Evolutionary conservation across 139 green algal species (phyloP).

Genomic region (Tetraselmis chui): DNA sequence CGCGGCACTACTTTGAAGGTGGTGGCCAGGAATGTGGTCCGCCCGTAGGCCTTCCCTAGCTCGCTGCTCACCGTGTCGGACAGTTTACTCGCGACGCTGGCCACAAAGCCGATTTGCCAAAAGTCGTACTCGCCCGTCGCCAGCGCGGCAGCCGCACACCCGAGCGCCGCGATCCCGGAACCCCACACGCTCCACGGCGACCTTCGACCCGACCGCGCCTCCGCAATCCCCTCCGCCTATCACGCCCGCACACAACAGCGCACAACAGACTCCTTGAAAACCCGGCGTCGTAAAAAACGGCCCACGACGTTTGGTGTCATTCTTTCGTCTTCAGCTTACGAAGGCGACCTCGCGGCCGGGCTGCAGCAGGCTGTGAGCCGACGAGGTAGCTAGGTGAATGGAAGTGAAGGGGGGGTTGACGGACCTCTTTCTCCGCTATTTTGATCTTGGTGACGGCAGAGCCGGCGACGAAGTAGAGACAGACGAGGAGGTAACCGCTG

Average conservation of each 20-base stretch:
- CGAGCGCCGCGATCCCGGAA: conserved; percentile 73
- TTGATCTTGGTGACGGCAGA: conserved; percentile 88
- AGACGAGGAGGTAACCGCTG: conserved; percentile 76
- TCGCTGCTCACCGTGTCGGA: conserved; percentile 91
- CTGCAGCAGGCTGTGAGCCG: no score
- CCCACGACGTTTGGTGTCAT: no score
- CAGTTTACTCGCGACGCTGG: conserved; percentile 86
- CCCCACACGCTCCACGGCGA: conserved; percentile 80
- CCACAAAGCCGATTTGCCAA: conserved; percentile 75
- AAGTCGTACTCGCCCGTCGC: conserved; percentile 32
- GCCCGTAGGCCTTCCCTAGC: conserved; percentile 93
- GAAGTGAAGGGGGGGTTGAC: no score
- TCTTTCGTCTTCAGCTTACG: no score
- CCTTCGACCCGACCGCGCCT: conserved; percentile 71
- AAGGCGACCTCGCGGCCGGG: no score
- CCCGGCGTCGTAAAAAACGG: no score
- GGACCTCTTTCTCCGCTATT: conserved; percentile 77
- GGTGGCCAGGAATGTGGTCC: conserved; percentile 83
- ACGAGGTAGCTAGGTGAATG: no score
- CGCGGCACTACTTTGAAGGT: conserved; percentile 73
- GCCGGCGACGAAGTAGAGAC: conserved; percentile 91
- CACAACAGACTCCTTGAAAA: no score
- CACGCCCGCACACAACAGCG: not conserved
- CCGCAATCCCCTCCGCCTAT: conserved; percentile 84
- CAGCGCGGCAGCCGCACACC: conserved; percentile 59